phyloP scores from a whole-genome alignment of 129 eudicot species.

The Deinandra increscens region DNA sequence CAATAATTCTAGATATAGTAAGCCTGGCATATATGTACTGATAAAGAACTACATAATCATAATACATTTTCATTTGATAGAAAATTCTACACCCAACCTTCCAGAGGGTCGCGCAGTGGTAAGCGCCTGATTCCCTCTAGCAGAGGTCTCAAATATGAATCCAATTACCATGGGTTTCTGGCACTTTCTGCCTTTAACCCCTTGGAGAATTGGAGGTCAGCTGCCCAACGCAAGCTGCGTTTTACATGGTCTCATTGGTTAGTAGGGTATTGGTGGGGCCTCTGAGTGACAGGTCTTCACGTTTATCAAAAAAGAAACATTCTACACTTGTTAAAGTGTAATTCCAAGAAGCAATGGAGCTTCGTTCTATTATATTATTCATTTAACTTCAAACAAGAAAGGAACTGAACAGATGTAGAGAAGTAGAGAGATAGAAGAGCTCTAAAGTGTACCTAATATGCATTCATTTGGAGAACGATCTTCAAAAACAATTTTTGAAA shows the following conservation, averaged over 20 bases:
- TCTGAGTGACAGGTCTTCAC: too few species aligned
- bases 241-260: too few species aligned
- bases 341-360: constrained; percentile 10
- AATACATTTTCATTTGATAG: background rate
- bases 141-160: background rate
- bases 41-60: background rate
- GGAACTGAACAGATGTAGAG: background rate
- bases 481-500: constrained; percentile 30
- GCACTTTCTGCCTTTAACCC: too few species aligned
- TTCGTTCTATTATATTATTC: constrained; percentile 5
- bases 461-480: constrained; percentile 40
- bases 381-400: background rate
- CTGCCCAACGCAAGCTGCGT: too few species aligned
- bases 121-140: background rate
- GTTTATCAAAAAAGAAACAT: background rate
- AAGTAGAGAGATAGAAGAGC: constrained; percentile 1
- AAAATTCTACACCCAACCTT: background rate
- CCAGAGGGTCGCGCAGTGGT: background rate
- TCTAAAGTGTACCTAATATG: constrained; percentile 40
- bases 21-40: background rate
- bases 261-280: too few species aligned
- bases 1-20: constrained; percentile 14
- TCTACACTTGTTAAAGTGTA: constrained; percentile 2
- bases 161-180: background rate
- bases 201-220: too few species aligned